These are phyloP conservation scores for Sclerotinia trifoliorum DNA, from an alignment of 2,329 filamentous ascomycete species.

Conservation along the genomic window DNA sequence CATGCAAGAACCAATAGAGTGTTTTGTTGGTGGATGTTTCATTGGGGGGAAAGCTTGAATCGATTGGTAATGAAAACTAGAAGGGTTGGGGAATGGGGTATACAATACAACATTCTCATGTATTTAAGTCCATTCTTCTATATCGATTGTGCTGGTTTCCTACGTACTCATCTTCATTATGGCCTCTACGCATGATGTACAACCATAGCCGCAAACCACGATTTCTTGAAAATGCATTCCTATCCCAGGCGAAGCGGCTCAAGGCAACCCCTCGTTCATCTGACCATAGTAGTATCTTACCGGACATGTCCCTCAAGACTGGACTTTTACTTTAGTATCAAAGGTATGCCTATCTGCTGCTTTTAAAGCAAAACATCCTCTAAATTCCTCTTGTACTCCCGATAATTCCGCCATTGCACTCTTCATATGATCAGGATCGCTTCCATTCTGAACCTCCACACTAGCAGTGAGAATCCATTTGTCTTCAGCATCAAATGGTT, in stretches of 20 bases:
- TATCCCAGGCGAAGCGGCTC: background rate
- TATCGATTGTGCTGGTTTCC: constrained; percentile 1
- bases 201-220: background rate
- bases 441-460: constrained; percentile 54
- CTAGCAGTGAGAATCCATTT: constrained; percentile 58
- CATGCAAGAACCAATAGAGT: constrained; percentile 42
- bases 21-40: background rate
- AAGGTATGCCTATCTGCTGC: constrained; percentile 52
- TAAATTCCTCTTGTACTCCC: constrained; percentile 48
- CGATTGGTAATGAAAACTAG: constrained; percentile 28
- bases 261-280: background rate
- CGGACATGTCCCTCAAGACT: constrained; percentile 17
- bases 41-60: constrained; percentile 8
- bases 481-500: constrained; percentile 48
- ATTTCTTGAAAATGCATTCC: background rate
- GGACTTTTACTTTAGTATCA: constrained; percentile 48
- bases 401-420: constrained; percentile 54
- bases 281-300: background rate
- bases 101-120: constrained; percentile 19
- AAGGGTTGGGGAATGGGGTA: constrained; percentile 23
- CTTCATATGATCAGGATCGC: constrained; percentile 53
- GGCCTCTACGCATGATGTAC: background rate
- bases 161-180: background rate
- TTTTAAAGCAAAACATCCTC: constrained; percentile 54
- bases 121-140: constrained; percentile 14